Evolutionary conservation across 257 asterid species (phyloP).

Genomic region (Nicotiana knightiana): DNA sequence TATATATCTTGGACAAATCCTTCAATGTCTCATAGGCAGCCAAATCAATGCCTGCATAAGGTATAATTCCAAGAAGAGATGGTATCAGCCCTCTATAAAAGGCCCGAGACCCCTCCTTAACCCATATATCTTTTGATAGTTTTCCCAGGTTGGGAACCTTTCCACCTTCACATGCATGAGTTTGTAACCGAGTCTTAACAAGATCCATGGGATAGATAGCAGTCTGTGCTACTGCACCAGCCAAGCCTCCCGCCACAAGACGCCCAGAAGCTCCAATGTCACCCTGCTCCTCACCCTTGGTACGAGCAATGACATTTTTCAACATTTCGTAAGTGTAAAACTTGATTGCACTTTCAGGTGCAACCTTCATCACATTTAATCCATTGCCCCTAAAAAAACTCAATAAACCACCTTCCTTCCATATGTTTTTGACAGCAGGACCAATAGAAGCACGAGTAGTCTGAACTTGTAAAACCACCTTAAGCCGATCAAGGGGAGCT

Average conservation of each 20-base stretch:
- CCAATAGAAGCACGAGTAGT: conserved; percentile 60
- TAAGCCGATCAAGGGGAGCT: conserved; percentile 93
- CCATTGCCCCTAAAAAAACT: conserved; percentile 95
- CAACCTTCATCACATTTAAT: conserved; percentile 82
- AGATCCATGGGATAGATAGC: conserved; percentile 97
- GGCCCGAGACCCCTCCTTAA: conserved; percentile 91
- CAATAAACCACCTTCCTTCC: conserved; percentile 64
- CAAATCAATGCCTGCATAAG: conserved; percentile 91
- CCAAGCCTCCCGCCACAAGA: conserved; percentile 84
- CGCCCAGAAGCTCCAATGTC: conserved; percentile 70
- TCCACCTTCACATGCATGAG: conserved; percentile 63
- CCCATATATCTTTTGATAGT: conserved; percentile 76
- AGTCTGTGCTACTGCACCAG: conserved; percentile 98
- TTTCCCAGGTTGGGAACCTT: conserved; percentile 58
- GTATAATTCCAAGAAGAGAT: conserved; percentile 90
- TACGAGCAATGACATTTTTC: conserved; percentile 56
- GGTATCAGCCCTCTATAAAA: conserved; percentile 88
- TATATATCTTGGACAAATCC: conserved; percentile 69
- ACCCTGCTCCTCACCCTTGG: conserved; percentile 34
- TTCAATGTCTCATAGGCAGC: conserved; percentile 87
- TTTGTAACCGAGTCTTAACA: conserved; percentile 88
- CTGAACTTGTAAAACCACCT: conserved; percentile 89
- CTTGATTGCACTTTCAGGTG: conserved; percentile 98
- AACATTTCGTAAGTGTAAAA: conserved; percentile 77
- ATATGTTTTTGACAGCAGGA: conserved; percentile 55